These are phyloP conservation scores for Piromyces finnis DNA, from an alignment of 192 early-diverging fungal species.

Conservation along the genomic window DNA sequence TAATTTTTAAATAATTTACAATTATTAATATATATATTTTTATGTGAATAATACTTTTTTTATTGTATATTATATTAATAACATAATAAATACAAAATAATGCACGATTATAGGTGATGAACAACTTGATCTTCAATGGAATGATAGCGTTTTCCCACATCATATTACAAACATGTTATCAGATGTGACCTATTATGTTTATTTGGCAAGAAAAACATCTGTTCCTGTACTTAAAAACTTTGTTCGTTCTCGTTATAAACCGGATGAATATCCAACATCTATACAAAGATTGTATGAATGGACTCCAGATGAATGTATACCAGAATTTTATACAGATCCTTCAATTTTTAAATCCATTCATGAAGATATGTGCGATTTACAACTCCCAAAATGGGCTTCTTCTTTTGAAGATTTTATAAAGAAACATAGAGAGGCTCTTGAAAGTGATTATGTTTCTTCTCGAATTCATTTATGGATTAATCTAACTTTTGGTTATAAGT, in stretches of 20 bases:
- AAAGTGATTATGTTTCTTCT: conserved; percentile 68
- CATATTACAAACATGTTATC: conserved; percentile 50
- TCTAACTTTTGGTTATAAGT: conserved; percentile 86
- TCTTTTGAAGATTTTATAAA: not conserved
- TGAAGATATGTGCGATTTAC: conserved; percentile 36
- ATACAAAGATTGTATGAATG: conserved; percentile 42
- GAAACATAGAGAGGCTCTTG: conserved; percentile 5
- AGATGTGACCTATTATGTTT: conserved; percentile 51
- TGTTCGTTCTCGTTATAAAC: conserved; percentile 46
- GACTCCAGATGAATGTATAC: conserved; percentile 59
- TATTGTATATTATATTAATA: too few relatives aligned
- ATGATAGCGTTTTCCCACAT: conserved; percentile 35
- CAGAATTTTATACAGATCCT: conserved; percentile 50
- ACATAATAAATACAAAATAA: too few relatives aligned
- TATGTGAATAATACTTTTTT: too few relatives aligned
- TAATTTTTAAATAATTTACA: too few relatives aligned
- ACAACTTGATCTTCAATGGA: conserved; percentile 48
- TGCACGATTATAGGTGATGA: conserved; percentile 33
- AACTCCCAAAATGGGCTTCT: conserved; percentile 5
- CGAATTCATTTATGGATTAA: conserved; percentile 90
- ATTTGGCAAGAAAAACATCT: conserved; percentile 40
- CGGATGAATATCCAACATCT: conserved; percentile 45
- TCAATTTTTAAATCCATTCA: conserved; percentile 43
- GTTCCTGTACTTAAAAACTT: conserved; percentile 42
- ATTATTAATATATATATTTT: too few relatives aligned